Conservation (phyloP, 2,329 filamentous ascomycete species). For the Trichoderma sp. region DNA sequence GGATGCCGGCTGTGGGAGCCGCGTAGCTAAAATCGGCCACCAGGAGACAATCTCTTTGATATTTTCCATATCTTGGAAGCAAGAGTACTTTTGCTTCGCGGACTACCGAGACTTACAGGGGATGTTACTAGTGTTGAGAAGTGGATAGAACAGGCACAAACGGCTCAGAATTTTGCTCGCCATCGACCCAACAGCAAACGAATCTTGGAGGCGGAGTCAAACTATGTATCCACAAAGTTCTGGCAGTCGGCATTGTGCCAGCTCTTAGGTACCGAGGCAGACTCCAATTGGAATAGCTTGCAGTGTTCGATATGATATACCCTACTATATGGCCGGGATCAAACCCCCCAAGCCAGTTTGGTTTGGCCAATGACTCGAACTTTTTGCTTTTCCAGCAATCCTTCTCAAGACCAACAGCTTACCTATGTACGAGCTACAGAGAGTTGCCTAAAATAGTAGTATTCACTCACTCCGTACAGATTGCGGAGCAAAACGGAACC, state of each 20-base stretch:
- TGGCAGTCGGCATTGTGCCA: not conserved
- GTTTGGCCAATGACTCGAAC: not conserved
- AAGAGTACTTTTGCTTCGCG: not conserved
- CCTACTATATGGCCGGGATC: not conserved
- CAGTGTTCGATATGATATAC: not conserved
- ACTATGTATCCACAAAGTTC: not conserved
- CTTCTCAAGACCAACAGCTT: not conserved
- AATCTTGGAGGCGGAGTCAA: not conserved
- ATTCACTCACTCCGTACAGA: not conserved
- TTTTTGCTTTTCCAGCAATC: not conserved
- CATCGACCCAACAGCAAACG: not conserved
- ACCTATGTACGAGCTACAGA: not conserved
- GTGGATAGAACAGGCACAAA: not conserved
- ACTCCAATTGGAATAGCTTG: not conserved
- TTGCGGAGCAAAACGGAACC: slow-evolving; percentile 2
- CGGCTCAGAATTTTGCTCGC: not conserved
- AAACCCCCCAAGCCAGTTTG: not conserved
- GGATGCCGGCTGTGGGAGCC: slow-evolving; percentile 14
- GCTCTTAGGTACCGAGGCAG: not conserved
- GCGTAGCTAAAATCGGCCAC: not conserved
- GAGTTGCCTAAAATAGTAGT: slow-evolving; percentile 15
- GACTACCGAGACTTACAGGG: slow-evolving; percentile 2
- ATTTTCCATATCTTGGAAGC: not conserved
- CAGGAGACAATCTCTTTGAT: not conserved
- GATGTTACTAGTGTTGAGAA: not conserved